phyloP scores from a whole-genome alignment of 306 rosid genomes.

The Hippophae tibetana region DNA sequence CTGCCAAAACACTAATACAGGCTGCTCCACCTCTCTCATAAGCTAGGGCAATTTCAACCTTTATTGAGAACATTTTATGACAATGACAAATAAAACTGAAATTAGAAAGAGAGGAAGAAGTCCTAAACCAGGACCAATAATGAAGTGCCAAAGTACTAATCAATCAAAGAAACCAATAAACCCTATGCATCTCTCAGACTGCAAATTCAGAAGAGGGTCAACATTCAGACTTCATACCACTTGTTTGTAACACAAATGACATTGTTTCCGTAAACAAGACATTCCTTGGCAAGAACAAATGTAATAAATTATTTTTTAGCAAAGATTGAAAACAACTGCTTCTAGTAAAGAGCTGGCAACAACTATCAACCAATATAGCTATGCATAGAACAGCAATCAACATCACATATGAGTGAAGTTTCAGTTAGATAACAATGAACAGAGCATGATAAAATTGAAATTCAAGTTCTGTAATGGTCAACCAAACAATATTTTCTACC shows the following conservation, averaged over 20 bases:
- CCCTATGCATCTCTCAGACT: too few species aligned
- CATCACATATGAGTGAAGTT: too few species aligned
- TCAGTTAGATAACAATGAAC: too few species aligned
- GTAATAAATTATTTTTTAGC: too few species aligned
- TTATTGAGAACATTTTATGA: conserved; percentile 11
- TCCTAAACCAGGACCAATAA: neutral
- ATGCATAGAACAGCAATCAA: too few species aligned
- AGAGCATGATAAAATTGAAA: too few species aligned
- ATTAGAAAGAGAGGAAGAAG: conserved; percentile 4
- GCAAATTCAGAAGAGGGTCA: conserved; percentile 8
- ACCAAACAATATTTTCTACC: too few species aligned
- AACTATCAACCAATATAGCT: too few species aligned
- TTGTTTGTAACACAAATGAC: neutral
- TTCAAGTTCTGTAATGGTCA: too few species aligned
- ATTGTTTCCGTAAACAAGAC: conserved; percentile 1
- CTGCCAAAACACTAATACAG: conserved; percentile 92
- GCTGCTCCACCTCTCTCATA: conserved; percentile 98
- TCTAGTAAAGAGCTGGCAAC: too few species aligned
- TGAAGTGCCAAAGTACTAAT: conserved; percentile 9
- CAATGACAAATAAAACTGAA: neutral
- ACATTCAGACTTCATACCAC: neutral
- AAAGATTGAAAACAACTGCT: too few species aligned
- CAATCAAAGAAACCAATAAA: conserved; percentile 1
- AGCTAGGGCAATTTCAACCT: conserved; percentile 88
- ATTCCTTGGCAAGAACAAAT: neutral